phyloP scores from a whole-genome alignment of 306 rosid species.

The Begonia peltatifolia region DNA sequence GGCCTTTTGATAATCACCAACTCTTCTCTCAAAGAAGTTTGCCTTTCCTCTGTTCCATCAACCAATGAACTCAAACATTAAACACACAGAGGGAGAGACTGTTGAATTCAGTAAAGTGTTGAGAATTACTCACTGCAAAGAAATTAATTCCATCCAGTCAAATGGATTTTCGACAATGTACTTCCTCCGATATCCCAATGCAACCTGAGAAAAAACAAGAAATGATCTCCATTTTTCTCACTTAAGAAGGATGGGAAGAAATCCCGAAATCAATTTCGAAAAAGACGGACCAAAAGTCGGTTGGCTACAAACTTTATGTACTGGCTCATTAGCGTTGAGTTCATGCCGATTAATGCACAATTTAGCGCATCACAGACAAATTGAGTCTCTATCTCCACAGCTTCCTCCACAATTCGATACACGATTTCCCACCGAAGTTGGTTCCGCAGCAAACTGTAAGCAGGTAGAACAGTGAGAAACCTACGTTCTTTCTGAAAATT shows the following conservation, averaged over 20 bases:
- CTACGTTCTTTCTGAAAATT: no score
- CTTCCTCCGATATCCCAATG: conserved; percentile 50
- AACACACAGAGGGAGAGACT: conserved; percentile 2
- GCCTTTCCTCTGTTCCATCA: conserved; percentile 76
- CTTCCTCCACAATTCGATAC: conserved; percentile 37
- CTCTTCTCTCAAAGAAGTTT: conserved; percentile 83
- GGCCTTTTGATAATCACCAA: conserved; percentile 90
- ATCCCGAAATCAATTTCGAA: not conserved
- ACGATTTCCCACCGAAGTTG: conserved; percentile 38
- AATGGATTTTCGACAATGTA: conserved; percentile 80
- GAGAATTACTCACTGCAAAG: conserved; percentile 60
- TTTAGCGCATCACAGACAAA: conserved; percentile 85
- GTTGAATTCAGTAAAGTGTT: not conserved
- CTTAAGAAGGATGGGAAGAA: not conserved
- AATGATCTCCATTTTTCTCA: not conserved
- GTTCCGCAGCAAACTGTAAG: conserved; percentile 43
- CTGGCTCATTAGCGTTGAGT: conserved; percentile 76
- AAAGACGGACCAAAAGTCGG: conserved; percentile 46
- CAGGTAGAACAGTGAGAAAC: conserved; percentile 1
- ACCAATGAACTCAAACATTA: conserved; percentile 6
- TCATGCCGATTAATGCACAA: conserved; percentile 92
- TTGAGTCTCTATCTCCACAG: conserved; percentile 64
- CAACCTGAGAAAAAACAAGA: conserved; percentile 29
- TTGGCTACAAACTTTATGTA: conserved; percentile 88
- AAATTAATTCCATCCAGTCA: conserved; percentile 93